These are phyloP conservation scores for Starmerella apicola DNA, from an alignment of 805 yeast species.

Conservation along the genomic window DNA sequence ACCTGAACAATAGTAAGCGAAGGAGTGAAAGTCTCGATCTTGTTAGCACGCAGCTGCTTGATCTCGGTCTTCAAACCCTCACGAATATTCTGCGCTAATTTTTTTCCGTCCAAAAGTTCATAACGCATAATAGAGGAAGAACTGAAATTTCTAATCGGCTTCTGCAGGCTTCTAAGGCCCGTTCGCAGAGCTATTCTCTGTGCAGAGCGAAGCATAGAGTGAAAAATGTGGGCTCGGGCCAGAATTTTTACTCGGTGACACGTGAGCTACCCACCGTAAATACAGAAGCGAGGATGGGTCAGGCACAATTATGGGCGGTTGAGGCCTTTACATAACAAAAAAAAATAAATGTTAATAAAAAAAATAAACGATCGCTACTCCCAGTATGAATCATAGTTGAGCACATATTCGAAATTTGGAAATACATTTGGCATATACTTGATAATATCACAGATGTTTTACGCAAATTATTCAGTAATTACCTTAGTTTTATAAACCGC, in stretches of 20 bases:
- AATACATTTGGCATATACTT: no score
- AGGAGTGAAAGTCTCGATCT: constrained; percentile 50
- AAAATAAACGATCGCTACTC: no score
- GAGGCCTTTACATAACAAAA: no score
- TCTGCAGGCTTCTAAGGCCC: neutral
- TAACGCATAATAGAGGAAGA: constrained; percentile 1
- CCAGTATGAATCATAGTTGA: no score
- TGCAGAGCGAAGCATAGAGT: neutral
- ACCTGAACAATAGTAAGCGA: constrained; percentile 77
- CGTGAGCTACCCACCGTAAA: no score
- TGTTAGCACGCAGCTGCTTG: constrained; percentile 30
- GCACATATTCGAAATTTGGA: no score
- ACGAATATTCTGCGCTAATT: constrained; percentile 42
- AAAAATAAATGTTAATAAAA: no score
- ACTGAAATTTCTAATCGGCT: constrained; percentile 1
- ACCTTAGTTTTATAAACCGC: no score
- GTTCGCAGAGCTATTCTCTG: neutral
- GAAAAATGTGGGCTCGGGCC: neutral
- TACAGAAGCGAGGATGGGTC: no score
- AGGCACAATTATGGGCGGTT: no score
- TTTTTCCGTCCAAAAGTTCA: constrained; percentile 45
- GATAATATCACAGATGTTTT: no score
- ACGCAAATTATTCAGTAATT: no score
- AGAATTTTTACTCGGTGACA: neutral
- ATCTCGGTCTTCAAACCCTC: constrained; percentile 41